A percentile compares a stretch with the other conserved stretches of the same genome.
Conservation (phyloP, 2,329 filamentous ascomycete species). For the Pezicula neosporulosa region DNA sequence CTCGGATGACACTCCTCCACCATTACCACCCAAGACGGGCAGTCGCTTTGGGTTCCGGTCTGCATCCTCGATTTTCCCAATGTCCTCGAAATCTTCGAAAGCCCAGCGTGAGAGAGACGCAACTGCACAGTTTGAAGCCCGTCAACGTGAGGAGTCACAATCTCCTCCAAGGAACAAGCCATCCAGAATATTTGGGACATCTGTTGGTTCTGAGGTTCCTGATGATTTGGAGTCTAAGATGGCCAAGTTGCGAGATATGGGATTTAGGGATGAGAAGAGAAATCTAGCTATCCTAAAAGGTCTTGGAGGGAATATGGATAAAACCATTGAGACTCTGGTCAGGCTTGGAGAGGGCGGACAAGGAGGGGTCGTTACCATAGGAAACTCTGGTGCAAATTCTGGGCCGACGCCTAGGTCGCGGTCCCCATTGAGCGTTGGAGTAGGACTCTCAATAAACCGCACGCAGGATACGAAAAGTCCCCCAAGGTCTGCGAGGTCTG, state of each 20-base stretch:
- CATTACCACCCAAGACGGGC: conserved; percentile 59
- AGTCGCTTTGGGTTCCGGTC: conserved; percentile 60
- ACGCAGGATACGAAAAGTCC: conserved; percentile 13
- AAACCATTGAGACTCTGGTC: conserved; percentile 79
- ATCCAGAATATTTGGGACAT: conserved; percentile 67
- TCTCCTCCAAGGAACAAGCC: conserved; percentile 45
- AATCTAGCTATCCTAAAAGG: conserved; percentile 81
- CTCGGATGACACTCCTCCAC: conserved; percentile 51
- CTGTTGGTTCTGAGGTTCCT: conserved; percentile 48
- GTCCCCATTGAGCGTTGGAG: conserved; percentile 44
- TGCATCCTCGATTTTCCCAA: conserved; percentile 49
- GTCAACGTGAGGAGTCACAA: conserved; percentile 13
- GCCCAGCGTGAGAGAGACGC: conserved; percentile 18
- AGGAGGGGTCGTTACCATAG: conserved; percentile 22
- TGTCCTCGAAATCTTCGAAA: conserved; percentile 46
- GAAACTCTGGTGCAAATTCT: conserved; percentile 32
- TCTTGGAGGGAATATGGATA: conserved; percentile 80
- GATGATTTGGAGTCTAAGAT: conserved; percentile 75
- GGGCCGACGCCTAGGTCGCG: conserved; percentile 47
- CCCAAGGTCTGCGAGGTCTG: conserved; percentile 10
- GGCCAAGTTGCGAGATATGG: conserved; percentile 79
- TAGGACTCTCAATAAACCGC: conserved; percentile 25
- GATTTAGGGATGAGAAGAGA: conserved; percentile 78
- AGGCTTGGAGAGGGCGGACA: conserved; percentile 71
- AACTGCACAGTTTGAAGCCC: conserved; percentile 9